These are phyloP conservation scores for Larix kaempferi DNA, from an alignment of 75 land plant species.

Conservation along the genomic window DNA sequence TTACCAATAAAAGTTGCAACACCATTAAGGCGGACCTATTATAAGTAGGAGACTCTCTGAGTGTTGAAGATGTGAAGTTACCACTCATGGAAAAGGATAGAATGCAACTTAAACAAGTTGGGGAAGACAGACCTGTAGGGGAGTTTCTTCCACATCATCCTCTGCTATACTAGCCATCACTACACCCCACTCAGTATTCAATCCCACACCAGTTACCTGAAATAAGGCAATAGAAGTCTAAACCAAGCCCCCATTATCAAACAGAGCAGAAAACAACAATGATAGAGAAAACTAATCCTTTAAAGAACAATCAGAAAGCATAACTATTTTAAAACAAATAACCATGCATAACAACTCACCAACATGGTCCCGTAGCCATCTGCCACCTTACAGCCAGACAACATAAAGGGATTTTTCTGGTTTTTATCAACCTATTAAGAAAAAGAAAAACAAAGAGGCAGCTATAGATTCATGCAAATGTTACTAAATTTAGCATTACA, in stretches of 20 bases:
- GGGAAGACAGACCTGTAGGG: conserved; percentile 42
- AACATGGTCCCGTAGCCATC: conserved; percentile 81
- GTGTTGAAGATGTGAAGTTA: neutral
- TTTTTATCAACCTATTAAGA: conserved; percentile 51
- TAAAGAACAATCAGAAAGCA: too few relatives aligned
- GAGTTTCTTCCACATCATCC: conserved; percentile 69
- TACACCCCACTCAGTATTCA: conserved; percentile 77
- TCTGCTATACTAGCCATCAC: conserved; percentile 65
- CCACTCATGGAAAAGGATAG: neutral
- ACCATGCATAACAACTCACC: conserved; percentile 37
- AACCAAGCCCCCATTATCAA: too few relatives aligned
- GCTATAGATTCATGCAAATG: neutral
- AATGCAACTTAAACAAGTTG: neutral
- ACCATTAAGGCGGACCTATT: conserved; percentile 81
- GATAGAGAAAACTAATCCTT: too few relatives aligned
- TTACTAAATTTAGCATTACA: neutral
- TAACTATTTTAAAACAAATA: neutral
- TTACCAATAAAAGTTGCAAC: conserved; percentile 80
- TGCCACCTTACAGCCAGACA: conserved; percentile 85
- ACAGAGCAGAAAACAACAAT: too few relatives aligned
- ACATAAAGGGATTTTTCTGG: conserved; percentile 59
- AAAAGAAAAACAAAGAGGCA: conserved; percentile 12
- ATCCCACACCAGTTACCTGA: conserved; percentile 84
- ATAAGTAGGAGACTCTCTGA: neutral
- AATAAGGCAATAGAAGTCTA: neutral